Base-by-base conservation (phyloP, 2,329 filamentous ascomycete genomes). In the Leptosphaerulina australis region DNA sequence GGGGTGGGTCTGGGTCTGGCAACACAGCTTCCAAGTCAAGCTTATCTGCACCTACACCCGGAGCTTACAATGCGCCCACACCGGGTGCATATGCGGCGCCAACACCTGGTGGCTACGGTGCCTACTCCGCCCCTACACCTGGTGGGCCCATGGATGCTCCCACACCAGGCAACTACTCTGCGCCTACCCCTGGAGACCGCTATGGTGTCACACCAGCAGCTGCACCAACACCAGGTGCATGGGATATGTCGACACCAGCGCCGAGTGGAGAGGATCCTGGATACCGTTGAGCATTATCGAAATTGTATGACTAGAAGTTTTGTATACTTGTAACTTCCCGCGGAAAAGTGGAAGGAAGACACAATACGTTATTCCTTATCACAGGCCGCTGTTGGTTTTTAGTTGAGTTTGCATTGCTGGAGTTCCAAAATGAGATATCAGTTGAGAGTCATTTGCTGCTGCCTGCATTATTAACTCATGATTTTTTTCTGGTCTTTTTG, bases 151-250 rank as follows among this genome's bases (percentile, higher is more conserved):
- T 73, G 60, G 71, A 74, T 53, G 71, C 71, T 10, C 71, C 71
- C 0, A 74, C 71, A 3, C 71, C 71, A 2, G 71, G 70, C 15
- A 70, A 68, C 31, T 78, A 74, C 57, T 64, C 62, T 29, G 71
- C 73, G 14, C 68, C 71, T 9, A 75, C 72, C 3, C 71, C 73
- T 5, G 69, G 68, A 11, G 68, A 69, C 14, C 60, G 52, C 9
- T 71, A 73, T 50, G 74, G 71, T 26, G 67, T 69, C 17, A 77
- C 75, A 24, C 68, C 69, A 24, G 85, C 85, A 17, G 48, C 33
- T 11, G 48, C 48, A 15, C 83, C 84, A 0, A 88, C 85, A n/a
- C 85, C 85, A 4, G 78, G 77, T 8, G 76, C 74, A 11, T 80
- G 77, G 50, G 85, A 83, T 2, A 85, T 85, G 4, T 77, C 76